A percentile compares a stretch with the other conserved stretches of the same genome.
phyloP scores from a whole-genome alignment of 2,329 filamentous ascomycete genomes.

The Trichoderma cornu-damae region DNA sequence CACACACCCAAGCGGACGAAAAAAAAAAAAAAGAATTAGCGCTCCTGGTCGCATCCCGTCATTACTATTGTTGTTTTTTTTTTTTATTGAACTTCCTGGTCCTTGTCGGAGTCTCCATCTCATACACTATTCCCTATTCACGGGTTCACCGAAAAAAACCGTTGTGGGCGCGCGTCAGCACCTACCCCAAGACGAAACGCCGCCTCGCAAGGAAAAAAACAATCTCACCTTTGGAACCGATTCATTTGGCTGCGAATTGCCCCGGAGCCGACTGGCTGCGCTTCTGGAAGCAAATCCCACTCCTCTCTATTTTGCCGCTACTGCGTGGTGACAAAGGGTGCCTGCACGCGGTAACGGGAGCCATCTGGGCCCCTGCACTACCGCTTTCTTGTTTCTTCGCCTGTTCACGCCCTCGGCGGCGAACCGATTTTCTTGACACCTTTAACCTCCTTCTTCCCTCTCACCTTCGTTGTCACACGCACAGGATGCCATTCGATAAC shows the following conservation, averaged over 20 bases:
- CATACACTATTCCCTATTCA: conserved; percentile 2
- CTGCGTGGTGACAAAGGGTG: conserved; percentile 4
- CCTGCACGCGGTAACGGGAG: conserved; percentile 6
- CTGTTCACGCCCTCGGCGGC: conserved; percentile 2
- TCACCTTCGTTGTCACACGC: conserved; percentile 9
- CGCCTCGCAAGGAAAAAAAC: conserved; percentile 5
- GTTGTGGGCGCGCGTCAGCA: neutral
- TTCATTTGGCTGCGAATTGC: neutral
- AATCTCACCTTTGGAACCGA: conserved; percentile 1
- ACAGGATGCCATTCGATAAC: conserved; percentile 17
- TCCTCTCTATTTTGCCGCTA: neutral
- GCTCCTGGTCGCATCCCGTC: neutral
- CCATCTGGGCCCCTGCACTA: conserved; percentile 9
- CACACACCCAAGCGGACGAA: neutral
- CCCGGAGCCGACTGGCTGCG: conserved; percentile 10
- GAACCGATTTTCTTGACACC: neutral
- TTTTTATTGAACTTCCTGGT: neutral
- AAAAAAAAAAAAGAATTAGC: neutral
- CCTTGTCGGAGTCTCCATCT: conserved; percentile 10
- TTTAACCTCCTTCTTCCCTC: neutral
- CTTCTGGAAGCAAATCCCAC: conserved; percentile 11
- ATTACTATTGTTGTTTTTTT: neutral
- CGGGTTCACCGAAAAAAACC: conserved; percentile 3
- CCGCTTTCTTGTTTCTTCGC: neutral
- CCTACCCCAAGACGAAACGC: conserved; percentile 10